Conservation (phyloP, 2,329 filamentous ascomycete genomes). For the Aspergillus sp. region DNA sequence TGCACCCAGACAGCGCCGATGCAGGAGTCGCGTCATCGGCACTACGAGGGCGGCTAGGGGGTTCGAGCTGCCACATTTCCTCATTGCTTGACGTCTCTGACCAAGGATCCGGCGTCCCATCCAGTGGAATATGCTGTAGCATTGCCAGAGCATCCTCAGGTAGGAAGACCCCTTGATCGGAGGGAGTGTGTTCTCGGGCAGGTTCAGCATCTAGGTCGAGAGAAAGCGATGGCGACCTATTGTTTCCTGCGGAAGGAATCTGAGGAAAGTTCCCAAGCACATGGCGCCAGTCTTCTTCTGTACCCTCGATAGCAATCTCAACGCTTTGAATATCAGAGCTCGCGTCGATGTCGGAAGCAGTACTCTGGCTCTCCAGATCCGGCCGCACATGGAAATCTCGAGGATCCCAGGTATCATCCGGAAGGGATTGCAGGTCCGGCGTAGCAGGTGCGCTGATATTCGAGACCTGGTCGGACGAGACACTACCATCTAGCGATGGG, state of each 20-base stretch:
- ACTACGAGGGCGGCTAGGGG: conserved; percentile 43
- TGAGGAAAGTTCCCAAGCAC: conserved; percentile 37
- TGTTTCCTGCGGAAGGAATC: conserved; percentile 26
- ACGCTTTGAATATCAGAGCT: conserved; percentile 23
- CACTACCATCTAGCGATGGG: conserved; percentile 83
- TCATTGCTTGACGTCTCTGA: conserved; percentile 46
- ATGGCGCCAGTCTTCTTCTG: conserved; percentile 56
- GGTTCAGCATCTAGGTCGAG: conserved; percentile 12
- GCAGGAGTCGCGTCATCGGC: conserved; percentile 44
- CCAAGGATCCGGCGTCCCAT: conserved; percentile 35
- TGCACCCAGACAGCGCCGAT: conserved; percentile 59
- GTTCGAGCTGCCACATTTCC: conserved; percentile 60
- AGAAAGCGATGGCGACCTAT: conserved; percentile 13
- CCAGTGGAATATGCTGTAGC: conserved; percentile 66
- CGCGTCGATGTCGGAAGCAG: conserved; percentile 18
- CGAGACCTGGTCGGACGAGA: conserved; percentile 83
- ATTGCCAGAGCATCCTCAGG: conserved; percentile 77
- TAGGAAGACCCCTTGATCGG: conserved; percentile 59
- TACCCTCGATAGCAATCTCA: conserved; percentile 35
- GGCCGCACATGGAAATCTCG: conserved; percentile 29
- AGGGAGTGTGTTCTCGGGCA: conserved; percentile 24
- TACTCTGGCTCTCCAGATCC: conserved; percentile 24
- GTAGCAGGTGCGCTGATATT: conserved; percentile 79
- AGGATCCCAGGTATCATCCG: conserved; percentile 58
- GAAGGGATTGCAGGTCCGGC: conserved; percentile 60